Percentiles rank a stretch among this genome's conserved stretches.
Conservation (phyloP, 2,329 filamentous ascomycete species). For the Ophiocordyceps camponoti-leonardi region DNA sequence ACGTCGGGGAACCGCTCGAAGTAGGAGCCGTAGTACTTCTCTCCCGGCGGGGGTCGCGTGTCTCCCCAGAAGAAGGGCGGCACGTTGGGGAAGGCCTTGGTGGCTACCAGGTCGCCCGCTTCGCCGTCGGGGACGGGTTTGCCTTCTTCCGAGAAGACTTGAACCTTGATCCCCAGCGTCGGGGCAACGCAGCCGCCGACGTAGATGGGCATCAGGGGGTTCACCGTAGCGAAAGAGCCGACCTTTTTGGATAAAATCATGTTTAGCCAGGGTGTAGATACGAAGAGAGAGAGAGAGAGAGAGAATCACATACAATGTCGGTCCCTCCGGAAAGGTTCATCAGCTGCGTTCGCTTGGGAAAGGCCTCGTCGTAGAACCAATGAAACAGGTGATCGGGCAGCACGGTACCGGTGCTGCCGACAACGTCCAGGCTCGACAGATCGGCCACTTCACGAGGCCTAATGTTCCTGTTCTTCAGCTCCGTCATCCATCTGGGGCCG, state of each 20-base stretch:
- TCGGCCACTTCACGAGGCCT: slow-evolving; percentile 44
- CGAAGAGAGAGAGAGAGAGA: not conserved
- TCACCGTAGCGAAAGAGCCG: slow-evolving; percentile 44
- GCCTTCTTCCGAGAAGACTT: slow-evolving; percentile 32
- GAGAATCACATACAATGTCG: slow-evolving; percentile 42
- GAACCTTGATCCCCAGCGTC: slow-evolving; percentile 30
- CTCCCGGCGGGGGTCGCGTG: slow-evolving; percentile 24
- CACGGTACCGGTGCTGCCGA: slow-evolving; percentile 69
- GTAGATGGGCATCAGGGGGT: slow-evolving; percentile 51
- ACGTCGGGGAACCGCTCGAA: slow-evolving; percentile 47
- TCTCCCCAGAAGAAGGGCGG: slow-evolving; percentile 51
- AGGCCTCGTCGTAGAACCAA: slow-evolving; percentile 59
- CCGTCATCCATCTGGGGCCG: slow-evolving; percentile 61
- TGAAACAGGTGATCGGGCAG: slow-evolving; percentile 60
- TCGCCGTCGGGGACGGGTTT: slow-evolving; percentile 35
- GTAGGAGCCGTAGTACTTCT: slow-evolving; percentile 42
- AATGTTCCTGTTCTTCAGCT: slow-evolving; percentile 48
- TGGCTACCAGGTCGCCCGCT: slow-evolving; percentile 59
- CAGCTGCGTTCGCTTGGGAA: slow-evolving; percentile 49
- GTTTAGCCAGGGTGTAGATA: too few species aligned
- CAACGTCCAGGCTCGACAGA: slow-evolving; percentile 39
- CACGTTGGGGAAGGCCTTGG: slow-evolving; percentile 56
- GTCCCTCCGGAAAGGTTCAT: slow-evolving; percentile 64
- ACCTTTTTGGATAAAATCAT: too few species aligned
- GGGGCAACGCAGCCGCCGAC: slow-evolving; percentile 35